Conservation (phyloP, 805 yeast genomes). For the Candida loeiensis region DNA sequence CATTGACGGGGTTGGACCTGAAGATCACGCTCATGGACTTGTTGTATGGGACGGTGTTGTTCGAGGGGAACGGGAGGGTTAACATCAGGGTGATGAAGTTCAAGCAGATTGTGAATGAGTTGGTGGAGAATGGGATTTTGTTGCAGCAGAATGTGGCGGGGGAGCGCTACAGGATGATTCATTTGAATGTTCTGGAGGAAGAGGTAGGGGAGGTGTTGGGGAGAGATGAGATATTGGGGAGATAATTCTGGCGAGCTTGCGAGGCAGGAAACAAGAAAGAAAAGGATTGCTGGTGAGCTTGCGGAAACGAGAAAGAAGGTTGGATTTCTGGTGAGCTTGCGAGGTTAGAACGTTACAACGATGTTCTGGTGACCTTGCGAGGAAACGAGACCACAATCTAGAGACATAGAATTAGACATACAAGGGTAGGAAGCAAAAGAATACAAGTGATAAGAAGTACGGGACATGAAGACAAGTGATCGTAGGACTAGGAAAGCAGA, state of each 20-base stretch:
- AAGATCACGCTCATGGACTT: constrained; percentile 30
- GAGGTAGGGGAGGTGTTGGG: constrained; percentile 49
- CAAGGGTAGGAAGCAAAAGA: too few species aligned
- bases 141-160: constrained; percentile 64
- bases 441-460: too few species aligned
- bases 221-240: not conserved
- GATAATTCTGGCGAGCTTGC: not conserved
- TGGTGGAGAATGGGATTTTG: constrained; percentile 76
- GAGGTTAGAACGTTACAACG: too few species aligned
- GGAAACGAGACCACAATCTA: too few species aligned
- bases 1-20: constrained; percentile 16
- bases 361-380: too few species aligned
- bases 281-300: too few species aligned
- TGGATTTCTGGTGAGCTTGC: too few species aligned
- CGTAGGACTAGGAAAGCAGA: too few species aligned
- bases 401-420: too few species aligned
- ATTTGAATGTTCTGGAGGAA: constrained; percentile 67
- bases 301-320: too few species aligned
- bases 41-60: constrained; percentile 23
- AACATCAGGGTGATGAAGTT: constrained; percentile 57
- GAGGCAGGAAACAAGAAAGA: too few species aligned
- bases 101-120: constrained; percentile 57
- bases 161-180: constrained; percentile 62
- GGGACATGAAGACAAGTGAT: too few species aligned
- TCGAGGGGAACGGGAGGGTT: constrained; percentile 8